Conservation (phyloP, 257 asterid genomes). For the Pogostemon cablin region DNA sequence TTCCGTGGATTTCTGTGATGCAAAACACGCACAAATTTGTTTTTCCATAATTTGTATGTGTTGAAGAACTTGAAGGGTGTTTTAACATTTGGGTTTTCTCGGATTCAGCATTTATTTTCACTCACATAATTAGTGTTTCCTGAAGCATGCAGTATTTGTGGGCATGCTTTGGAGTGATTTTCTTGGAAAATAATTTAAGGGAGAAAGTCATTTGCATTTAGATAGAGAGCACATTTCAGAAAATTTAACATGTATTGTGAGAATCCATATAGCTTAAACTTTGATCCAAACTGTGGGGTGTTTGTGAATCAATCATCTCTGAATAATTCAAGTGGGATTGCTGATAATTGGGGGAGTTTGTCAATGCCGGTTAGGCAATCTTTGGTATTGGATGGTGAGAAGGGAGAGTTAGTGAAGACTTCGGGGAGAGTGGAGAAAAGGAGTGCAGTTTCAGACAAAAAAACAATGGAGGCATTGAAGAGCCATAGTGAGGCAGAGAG, state of each 20-base stretch:
- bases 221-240: slow-evolving; percentile 13
- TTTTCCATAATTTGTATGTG: slow-evolving; percentile 11
- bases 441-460: slow-evolving; percentile 48
- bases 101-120: slow-evolving; percentile 5
- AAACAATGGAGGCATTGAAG: slow-evolving; percentile 69
- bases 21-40: slow-evolving; percentile 2
- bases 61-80: slow-evolving; percentile 5
- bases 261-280: slow-evolving; percentile 29
- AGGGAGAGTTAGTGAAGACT: slow-evolving; percentile 55
- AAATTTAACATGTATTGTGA: slow-evolving; percentile 37
- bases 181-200: slow-evolving; percentile 22
- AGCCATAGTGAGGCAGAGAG: slow-evolving; percentile 92
- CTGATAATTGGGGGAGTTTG: slow-evolving; percentile 37
- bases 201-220: slow-evolving; percentile 11
- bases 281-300: slow-evolving; percentile 31
- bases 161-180: slow-evolving; percentile 31
- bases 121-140: background rate
- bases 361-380: slow-evolving; percentile 40
- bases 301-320: slow-evolving; percentile 35
- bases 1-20: background rate
- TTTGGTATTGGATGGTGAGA: slow-evolving; percentile 59
- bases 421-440: slow-evolving; percentile 48
- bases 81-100: slow-evolving; percentile 20
- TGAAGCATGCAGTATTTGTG: slow-evolving; percentile 33
- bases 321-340: slow-evolving; percentile 6